phyloP scores from a whole-genome alignment of 495 filamentous ascomycete genomes.

The Penicillium cinerascens region DNA sequence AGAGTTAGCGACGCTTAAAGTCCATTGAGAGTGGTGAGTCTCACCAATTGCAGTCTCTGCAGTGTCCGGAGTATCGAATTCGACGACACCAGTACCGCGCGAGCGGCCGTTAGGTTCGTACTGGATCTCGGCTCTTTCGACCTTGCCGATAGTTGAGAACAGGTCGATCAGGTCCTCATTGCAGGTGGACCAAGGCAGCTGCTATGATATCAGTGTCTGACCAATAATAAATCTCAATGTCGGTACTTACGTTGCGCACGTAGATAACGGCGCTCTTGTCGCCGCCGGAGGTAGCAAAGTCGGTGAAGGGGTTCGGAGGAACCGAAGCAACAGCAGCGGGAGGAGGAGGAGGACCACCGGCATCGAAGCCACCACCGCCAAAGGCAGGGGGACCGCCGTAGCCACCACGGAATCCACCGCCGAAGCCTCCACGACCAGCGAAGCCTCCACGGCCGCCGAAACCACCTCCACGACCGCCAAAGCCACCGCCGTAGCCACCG shows the following conservation, averaged over 20 bases:
- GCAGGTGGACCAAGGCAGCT: constrained; percentile 98
- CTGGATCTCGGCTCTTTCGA: constrained; percentile 96
- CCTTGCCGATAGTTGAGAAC: constrained; percentile 96
- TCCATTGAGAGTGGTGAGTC: constrained; percentile 15
- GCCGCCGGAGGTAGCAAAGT: constrained; percentile 83
- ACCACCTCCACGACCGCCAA: constrained; percentile 28
- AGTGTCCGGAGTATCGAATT: constrained; percentile 78
- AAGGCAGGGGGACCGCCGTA: constrained; percentile 8
- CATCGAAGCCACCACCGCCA: constrained; percentile 37
- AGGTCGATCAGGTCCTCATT: constrained; percentile 95
- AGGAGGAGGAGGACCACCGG: constrained; percentile 23
- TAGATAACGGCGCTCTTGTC: constrained; percentile 84
- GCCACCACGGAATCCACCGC: constrained; percentile 36
- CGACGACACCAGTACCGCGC: constrained; percentile 89
- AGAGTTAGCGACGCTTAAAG: constrained; percentile 13
- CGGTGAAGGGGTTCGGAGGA: constrained; percentile 93
- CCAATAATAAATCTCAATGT: background rate
- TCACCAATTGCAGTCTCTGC: constrained; percentile 86
- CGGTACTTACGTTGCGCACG: constrained; percentile 85
- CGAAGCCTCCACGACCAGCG: constrained; percentile 29
- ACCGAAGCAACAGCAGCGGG: constrained; percentile 28
- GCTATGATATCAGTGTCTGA: constrained; percentile 6
- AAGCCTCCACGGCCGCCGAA: constrained; percentile 37
- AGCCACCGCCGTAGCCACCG: constrained; percentile 43
- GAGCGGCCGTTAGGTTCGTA: constrained; percentile 96